phyloP scores from a whole-genome alignment of 805 yeast genomes.

The Pachysolen tannophilus region DNA sequence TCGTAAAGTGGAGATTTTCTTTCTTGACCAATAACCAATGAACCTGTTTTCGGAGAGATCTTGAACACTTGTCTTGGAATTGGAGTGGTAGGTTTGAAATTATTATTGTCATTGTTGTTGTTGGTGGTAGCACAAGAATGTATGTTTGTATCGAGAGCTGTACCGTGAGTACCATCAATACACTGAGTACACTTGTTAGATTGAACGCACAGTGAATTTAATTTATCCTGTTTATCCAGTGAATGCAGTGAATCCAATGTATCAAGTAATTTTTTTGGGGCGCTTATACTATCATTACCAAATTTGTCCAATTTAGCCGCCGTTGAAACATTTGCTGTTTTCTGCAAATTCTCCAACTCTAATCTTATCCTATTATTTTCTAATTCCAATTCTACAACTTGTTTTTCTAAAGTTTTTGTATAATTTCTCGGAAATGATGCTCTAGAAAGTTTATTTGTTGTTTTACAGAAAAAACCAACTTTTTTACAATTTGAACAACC shows the following conservation, averaged over 20 bases:
- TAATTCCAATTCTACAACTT: conserved; percentile 51
- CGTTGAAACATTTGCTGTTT: neutral
- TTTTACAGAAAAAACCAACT: conserved; percentile 61
- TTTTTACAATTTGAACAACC: conserved; percentile 58
- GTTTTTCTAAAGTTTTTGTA: conserved; percentile 64
- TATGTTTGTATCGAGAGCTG: too few species aligned
- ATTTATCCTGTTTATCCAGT: too few species aligned
- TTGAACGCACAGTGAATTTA: too few species aligned
- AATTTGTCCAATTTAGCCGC: neutral
- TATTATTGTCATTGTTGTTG: conserved; percentile 7
- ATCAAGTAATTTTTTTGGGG: too few species aligned
- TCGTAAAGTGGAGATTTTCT: conserved; percentile 3
- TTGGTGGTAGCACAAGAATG: conserved; percentile 3
- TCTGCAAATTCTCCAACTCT: conserved; percentile 22
- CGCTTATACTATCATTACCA: neutral
- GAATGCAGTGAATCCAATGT: too few species aligned
- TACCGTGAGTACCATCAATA: too few species aligned
- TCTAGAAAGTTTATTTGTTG: conserved; percentile 66
- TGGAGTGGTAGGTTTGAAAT: too few species aligned
- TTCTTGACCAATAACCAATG: conserved; percentile 4
- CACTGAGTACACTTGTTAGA: too few species aligned
- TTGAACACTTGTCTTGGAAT: too few species aligned
- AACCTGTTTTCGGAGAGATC: neutral
- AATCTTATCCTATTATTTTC: conserved; percentile 34
- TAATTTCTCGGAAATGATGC: conserved; percentile 78